Percentiles rank a stretch among this genome's conserved stretches.
These are phyloP conservation scores for Ilex asprella DNA, from an alignment of 257 asterid species.

Conservation along the genomic window DNA sequence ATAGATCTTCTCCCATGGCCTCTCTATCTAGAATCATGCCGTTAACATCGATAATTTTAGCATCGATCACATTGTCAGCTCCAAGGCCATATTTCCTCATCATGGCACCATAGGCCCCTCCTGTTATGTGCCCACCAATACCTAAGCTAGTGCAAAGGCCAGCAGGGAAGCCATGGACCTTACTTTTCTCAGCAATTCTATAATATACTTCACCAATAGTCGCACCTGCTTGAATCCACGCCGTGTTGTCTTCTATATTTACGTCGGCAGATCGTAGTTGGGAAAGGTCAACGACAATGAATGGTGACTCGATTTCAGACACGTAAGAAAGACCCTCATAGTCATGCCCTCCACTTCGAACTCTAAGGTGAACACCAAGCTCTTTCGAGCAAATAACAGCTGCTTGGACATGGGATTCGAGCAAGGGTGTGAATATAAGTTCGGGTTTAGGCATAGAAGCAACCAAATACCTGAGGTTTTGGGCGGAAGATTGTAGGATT, in stretches of 20 bases:
- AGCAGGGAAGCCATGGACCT: background rate
- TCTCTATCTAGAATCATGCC: no score
- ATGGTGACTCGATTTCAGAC: background rate
- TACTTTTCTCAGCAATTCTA: background rate
- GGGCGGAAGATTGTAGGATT: background rate
- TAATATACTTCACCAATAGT: background rate
- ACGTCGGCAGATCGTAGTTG: background rate
- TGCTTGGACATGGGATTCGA: no score
- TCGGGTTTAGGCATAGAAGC: background rate
- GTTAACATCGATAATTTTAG: no score
- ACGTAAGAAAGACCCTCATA: background rate
- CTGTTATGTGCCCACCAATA: no score
- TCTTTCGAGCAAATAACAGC: background rate
- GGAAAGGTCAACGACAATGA: background rate
- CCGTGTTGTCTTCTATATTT: background rate
- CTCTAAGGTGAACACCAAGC: background rate
- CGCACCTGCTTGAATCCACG: background rate
- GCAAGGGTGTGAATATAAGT: no score
- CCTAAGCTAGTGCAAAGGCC: background rate
- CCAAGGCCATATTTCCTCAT: no score
- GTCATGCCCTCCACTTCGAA: background rate
- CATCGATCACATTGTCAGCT: no score
- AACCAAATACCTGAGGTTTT: background rate
- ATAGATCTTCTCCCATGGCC: no score
- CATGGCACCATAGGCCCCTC: no score